Evolutionary conservation across 2,329 filamentous ascomycete species (phyloP), one percentile per base, ranked within the genome.

Genomic region (Penicillium sp.): DNA sequence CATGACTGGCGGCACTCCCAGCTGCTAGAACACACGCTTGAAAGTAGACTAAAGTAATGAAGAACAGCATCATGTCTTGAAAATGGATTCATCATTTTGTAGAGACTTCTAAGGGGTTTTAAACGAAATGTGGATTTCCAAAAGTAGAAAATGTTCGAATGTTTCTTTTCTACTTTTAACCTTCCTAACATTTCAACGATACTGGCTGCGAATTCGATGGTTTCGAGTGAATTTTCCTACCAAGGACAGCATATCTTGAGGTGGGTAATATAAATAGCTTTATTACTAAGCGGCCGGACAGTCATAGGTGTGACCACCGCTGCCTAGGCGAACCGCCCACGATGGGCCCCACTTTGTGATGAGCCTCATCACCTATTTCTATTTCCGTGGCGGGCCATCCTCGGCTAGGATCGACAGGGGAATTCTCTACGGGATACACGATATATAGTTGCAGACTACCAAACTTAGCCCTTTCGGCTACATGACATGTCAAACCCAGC

Each of bases 281-380:
- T 23, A 45, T 17, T n/a, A 45, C 27, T 27, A 27, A 45, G 42
- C 17, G 42, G 13, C 2, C 21, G 42, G 42, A 29, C 17, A 23
- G 5, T 31, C 12, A 23, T 47, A 33, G 27, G n/a, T 47, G n/a
- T 33, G 45, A 47, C 10, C 43, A 13, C 45, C n/a, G 27, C 25
- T 47, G 27, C 45, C 9, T 47, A 15, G 45, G 45, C 45, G 45
- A 47, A 33, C 45, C 45, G 45, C 45, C 45, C n/a, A 47, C 45
- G 27, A 47, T 47, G 21, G 3, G 29, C 27, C 29, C 45, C n/a
- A 47, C 45, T 47, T 47, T 47, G 45, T 47, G 45, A 47, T 33
- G n/a, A 21, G 45, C 45, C 29, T 47, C 3, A 47, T 47, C 45
- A 23, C 27, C 10, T 33, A 9, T 47, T 47, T 47, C 45, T 47